Evolutionary conservation across 257 asterid species (phyloP), one percentile per base, ranked within the genome.

Genomic region (Gentiana straminea): DNA sequence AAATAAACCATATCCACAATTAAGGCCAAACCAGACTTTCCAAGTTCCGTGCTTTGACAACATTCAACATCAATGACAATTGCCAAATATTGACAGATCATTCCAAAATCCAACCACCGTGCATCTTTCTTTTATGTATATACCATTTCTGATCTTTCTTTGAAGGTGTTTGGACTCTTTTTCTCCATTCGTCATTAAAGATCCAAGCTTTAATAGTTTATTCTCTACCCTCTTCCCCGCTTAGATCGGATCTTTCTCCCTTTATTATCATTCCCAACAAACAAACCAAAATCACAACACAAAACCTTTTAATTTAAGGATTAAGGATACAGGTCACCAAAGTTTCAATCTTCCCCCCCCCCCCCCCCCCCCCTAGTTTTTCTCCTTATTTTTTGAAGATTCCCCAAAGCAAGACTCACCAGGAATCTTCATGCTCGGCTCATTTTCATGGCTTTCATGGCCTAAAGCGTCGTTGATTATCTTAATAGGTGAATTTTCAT

Each of bases 221-320:
- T 44, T 61, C 45, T 13, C 33, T 2, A 54, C 37, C 61, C 36
- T 48, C 77, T 62, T 41, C 46, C 77, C 94, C 93, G 87, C 79
- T 70, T 77, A 75, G 78, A 86, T 84, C 90, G 94, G 93, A 77
- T 77, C 84, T 77, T 81, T 81, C 79, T 75, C 79, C 72, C 55
- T 61, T 61, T 72, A 52, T 74, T 66, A 62, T 73, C 68, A 62
- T 73, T 52, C 52, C 63, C 67, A 63, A 67, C 68, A 61, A 70
- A 66, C 64, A 74, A 58, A 74, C 62, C 52, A 58, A 54, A 64
- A 66, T 58, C 66, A 67, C 2, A 70, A 12, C 33, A 50, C 44
- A 43, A 52, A 55, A 8, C 38, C 34, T 37, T 38, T 24, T 1
- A 37, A 59, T 41, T 59, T 9, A 13, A 37, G 1, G 43, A 50